Evolutionary conservation across 108 stramenopile species (phyloP), one percentile per base, ranked within the genome.

Genomic region (Mayamaea pseudoterrestris): DNA sequence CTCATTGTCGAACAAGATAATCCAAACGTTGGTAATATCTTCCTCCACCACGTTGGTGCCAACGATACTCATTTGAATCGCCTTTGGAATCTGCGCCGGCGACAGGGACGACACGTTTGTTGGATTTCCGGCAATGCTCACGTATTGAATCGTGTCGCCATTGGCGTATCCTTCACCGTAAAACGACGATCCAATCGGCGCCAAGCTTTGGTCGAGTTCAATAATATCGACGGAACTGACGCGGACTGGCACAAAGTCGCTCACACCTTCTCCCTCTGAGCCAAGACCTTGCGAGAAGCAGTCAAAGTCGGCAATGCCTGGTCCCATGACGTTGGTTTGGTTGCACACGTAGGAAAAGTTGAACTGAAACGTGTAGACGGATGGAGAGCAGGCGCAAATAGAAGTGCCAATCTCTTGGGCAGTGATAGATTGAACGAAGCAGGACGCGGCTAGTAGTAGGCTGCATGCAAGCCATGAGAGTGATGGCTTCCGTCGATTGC

Each of bases 321-420:
- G 21, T 18, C 30, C 40, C 0, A 34, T 8, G 0, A 41, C 42
- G 2, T 51, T 49, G 30, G 54, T 67, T 12, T 51, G 55, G 3
- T 47, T 60, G 35, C 71, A 68, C 9, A 9, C 18, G 17, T 58
- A 35, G 35, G 27, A 29, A 36, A 67, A 59, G 32, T 68, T 48
- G 2, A 68, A 43, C 17, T 47, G 55, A 22, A 63, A 53, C 25
- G 58, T 53, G 27, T 71, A 72, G 21, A 44, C 27, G 20, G 32
- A 28, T 0, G 71, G 66, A 12, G 71, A 50, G 35, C 66, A 68
- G 2, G 48, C 40, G 39, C 66, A 67, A 2, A 63, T 30, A 29
- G 37, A 3, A 12, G 8, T 34, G 20, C 20, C 20, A 18, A 3
- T 8, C 3, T 14, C 16, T 39, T 39, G 37, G 4, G 37, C 37